Percentiles rank a stretch among this genome's conserved stretches.
Evolutionary conservation across 257 asterid genomes (phyloP).

Genomic region (Verbena officinalis): DNA sequence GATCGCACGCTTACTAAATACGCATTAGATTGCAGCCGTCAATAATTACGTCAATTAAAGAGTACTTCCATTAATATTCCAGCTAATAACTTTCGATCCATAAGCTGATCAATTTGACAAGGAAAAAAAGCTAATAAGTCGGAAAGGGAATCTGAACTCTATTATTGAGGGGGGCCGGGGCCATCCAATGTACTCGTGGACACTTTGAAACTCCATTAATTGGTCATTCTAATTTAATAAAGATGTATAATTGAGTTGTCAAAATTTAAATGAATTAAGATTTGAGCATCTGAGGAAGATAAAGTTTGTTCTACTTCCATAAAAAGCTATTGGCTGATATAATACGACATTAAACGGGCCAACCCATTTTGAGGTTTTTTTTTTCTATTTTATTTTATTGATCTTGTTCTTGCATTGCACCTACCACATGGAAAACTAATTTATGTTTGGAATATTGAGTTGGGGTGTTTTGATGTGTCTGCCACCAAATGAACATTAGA

Average conservation of each 20-base stretch:
- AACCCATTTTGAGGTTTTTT: slow-evolving; percentile 27
- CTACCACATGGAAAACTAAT: slow-evolving; percentile 56
- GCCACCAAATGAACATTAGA: slow-evolving; percentile 81
- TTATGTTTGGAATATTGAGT: slow-evolving; percentile 37
- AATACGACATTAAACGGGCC: slow-evolving; percentile 24
- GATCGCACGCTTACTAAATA: too few species aligned
- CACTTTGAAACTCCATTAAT: slow-evolving; percentile 28
- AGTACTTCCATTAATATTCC: slow-evolving; percentile 7
- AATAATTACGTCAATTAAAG: neutral
- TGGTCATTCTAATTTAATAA: slow-evolving; percentile 21
- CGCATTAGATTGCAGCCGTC: neutral
- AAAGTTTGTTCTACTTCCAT: slow-evolving; percentile 31
- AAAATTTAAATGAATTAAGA: slow-evolving; percentile 26
- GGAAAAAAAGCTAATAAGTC: slow-evolving; percentile 13
- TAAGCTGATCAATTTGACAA: slow-evolving; percentile 16
- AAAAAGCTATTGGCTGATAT: neutral
- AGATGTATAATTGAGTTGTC: slow-evolving; percentile 17
- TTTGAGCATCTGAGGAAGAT: slow-evolving; percentile 50
- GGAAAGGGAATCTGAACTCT: slow-evolving; percentile 31
- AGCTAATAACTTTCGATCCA: neutral
- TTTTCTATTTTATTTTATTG: slow-evolving; percentile 9
- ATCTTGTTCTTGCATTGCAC: slow-evolving; percentile 45
- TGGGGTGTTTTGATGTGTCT: slow-evolving; percentile 57
- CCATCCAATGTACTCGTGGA: slow-evolving; percentile 39
- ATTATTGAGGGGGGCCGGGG: slow-evolving; percentile 36